Evolutionary conservation across 1,139 yeast genomes (phyloP).

Genomic region (Hansenula anomala): DNA sequence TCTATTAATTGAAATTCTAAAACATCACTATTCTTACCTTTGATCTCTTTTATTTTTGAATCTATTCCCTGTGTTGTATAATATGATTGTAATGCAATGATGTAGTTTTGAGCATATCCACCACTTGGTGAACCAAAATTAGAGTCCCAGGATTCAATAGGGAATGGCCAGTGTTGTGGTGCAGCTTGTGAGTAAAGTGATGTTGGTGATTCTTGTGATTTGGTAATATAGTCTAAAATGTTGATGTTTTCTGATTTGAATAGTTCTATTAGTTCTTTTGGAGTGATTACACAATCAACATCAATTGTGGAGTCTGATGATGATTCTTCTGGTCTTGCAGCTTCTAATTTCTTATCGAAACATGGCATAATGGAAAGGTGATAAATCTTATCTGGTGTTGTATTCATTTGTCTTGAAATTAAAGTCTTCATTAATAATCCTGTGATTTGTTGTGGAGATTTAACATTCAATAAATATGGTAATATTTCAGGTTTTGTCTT

Average conservation of each 20-base stretch:
- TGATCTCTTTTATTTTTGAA: conserved; percentile 21
- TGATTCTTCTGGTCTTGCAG: conserved; percentile 74
- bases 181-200: conserved; percentile 16
- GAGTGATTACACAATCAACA: conserved; percentile 93
- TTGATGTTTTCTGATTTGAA: conserved; percentile 46
- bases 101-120: conserved; percentile 72
- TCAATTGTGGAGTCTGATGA: conserved; percentile 34
- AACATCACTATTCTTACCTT: conserved; percentile 76
- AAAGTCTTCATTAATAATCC: conserved; percentile 70
- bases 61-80: conserved; percentile 19
- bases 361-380: conserved; percentile 94
- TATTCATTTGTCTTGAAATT: conserved; percentile 36
- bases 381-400: conserved; percentile 43
- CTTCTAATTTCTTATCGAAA: conserved; percentile 92
- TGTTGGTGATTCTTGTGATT: conserved; percentile 13
- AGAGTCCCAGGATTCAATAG: conserved; percentile 59
- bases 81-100: conserved; percentile 34
- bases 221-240: conserved; percentile 28
- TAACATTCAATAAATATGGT: conserved; percentile 57
- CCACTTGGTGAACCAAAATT: conserved; percentile 86
- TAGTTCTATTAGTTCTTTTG: conserved; percentile 77
- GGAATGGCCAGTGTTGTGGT: conserved; percentile 49
- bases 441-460: conserved; percentile 92
- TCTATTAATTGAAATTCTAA: conserved; percentile 57
- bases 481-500: conserved; percentile 87